Evolutionary conservation across 768 basidiomycete species (phyloP).

Genomic region (Collybia nuda): DNA sequence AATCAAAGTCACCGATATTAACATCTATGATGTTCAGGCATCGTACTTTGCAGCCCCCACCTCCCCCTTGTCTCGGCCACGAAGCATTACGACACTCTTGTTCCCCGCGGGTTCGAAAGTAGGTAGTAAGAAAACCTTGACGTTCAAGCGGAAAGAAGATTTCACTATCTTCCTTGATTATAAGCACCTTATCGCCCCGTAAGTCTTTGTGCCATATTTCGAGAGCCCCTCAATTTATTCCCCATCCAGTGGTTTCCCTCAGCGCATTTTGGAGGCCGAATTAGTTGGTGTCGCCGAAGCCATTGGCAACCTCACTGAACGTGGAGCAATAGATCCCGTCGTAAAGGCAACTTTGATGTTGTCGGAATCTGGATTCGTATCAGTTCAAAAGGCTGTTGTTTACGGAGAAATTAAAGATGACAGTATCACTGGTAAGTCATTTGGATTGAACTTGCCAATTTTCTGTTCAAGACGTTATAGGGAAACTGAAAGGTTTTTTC

Average conservation of each 20-base stretch:
- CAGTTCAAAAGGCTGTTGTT: conserved; percentile 75
- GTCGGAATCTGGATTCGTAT: conserved; percentile 85
- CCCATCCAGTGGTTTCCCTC: conserved; percentile 61
- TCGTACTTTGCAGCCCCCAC: conserved; percentile 70
- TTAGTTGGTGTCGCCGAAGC: conserved; percentile 76
- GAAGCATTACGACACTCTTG: conserved; percentile 73
- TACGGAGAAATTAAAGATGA: conserved; percentile 84
- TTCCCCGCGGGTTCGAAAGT: conserved; percentile 78
- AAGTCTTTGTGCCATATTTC: conserved; percentile 23
- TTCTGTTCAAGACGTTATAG: conserved; percentile 31
- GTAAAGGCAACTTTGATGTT: conserved; percentile 83
- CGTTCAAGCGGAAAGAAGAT: conserved; percentile 84
- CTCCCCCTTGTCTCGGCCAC: conserved; percentile 45
- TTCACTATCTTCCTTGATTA: conserved; percentile 80
- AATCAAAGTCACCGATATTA: conserved; percentile 79
- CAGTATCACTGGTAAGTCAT: conserved; percentile 60
- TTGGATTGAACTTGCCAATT: background rate
- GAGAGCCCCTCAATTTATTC: conserved; percentile 4
- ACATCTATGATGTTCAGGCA: conserved; percentile 73
- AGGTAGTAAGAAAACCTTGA: conserved; percentile 82
- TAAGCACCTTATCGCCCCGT: conserved; percentile 63
- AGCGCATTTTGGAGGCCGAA: conserved; percentile 70
- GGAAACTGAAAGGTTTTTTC: conserved; percentile 88
- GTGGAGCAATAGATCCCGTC: conserved; percentile 77
- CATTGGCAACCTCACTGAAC: conserved; percentile 79